Conservation (phyloP, 139 green algal species). For the Chlamydomonas urium region DNA sequence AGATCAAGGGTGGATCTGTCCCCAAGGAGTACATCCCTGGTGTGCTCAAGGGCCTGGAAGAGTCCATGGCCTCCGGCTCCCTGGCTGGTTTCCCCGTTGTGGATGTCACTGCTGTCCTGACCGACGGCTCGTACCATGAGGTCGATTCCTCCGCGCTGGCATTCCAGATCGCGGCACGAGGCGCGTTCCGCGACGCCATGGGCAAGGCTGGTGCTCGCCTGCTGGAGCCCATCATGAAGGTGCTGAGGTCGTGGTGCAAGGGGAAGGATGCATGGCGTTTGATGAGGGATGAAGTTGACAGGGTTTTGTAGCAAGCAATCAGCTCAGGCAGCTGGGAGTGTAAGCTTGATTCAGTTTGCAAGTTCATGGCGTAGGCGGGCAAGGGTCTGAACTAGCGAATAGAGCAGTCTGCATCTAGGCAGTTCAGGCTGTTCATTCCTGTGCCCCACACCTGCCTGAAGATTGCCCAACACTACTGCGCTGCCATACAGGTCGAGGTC, state of each 20-base stretch:
- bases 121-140: conserved; percentile 96
- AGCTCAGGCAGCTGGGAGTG: no score
- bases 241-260: no score
- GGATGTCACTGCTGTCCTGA: conserved; percentile 80
- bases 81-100: conserved; percentile 93
- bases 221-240: conserved; percentile 98
- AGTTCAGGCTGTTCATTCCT: no score
- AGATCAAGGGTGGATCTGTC: conserved; percentile 93
- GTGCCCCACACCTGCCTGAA: no score
- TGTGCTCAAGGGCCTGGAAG: conserved; percentile 85
- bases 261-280: no score
- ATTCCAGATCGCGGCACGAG: conserved; percentile 95
- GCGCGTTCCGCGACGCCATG: conserved; percentile 87
- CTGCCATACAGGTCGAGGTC: conserved; percentile 75
- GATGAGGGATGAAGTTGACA: no score
- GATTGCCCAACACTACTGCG: no score
- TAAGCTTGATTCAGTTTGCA: no score
- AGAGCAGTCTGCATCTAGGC: no score
- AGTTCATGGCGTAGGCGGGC: no score
- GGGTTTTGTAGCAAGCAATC: no score
- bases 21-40: conserved; percentile 99
- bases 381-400: no score
- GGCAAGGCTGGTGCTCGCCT: conserved; percentile 82
- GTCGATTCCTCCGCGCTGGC: conserved; percentile 96
- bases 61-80: conserved; percentile 85